Evolutionary conservation across 257 asterid genomes (phyloP), one percentile per base, ranked within the genome.

Genomic region (Mitragyna speciosa): DNA sequence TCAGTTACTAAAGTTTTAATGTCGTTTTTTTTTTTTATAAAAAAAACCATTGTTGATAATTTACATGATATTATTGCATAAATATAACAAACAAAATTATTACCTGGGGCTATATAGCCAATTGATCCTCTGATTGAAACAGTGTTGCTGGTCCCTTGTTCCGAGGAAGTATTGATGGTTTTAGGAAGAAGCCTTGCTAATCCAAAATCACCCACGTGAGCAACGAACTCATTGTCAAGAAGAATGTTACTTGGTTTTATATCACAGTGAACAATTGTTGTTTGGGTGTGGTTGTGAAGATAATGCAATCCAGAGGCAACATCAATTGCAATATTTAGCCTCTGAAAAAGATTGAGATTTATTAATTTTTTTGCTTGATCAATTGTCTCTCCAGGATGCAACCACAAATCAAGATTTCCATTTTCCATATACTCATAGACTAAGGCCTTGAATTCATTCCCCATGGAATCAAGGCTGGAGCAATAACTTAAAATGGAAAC

Each of bases 151-250:
- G 49, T 79, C 39, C 19, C 73, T 69, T 39, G 52, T 5, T 69
- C 17, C 1, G 76, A 24, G 0, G 81, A 20, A 39, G 47, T 58
- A 41, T 70, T 28, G 7, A 20, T 56, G 6, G 24, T 43, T 10
- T n/a, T 47, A 28, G 85, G 78, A 58, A 86, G 59, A 39, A 84
- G 70, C 66, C 78, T 83, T 28, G 89, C 84, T 56, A 86, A 58
- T 81, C 91, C 84, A 59, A 86, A 88, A 79, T 86, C 89, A 4
- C 89, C 88, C 36, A 88, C 74, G 70, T 75, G 83, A 36, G 87
- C 86, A 17, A 76, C 70, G 74, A 86, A 74, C 6, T 86, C 77
- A 7, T 67, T 61, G 28, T 86, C 86, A n/a, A 88, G 78, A 65
- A 86, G 84, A 28, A 88, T 65, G 22, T 86, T 88, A 24, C 85